Conservation (phyloP, 371 early-diverging fungal species). For the Mortierella sp. region DNA sequence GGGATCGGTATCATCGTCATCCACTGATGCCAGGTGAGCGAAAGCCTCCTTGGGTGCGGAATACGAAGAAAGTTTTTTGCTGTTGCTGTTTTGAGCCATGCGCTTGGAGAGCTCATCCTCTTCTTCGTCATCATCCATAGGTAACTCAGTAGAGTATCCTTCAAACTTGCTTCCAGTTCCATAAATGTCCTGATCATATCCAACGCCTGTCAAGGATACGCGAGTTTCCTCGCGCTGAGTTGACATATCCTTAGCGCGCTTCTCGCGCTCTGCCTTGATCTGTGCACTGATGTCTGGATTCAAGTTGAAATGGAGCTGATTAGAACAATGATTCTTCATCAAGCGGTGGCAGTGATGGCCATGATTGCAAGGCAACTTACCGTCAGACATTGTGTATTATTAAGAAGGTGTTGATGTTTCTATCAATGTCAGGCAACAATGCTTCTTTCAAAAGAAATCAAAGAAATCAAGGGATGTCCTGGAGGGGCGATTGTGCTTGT, state of each 20-base stretch:
- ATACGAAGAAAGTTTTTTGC: constrained; percentile 73
- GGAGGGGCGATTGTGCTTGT: no score
- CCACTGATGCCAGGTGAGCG: constrained; percentile 71
- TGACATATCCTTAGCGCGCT: constrained; percentile 43
- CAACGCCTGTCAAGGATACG: constrained; percentile 69
- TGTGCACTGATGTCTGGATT: constrained; percentile 57
- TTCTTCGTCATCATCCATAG: constrained; percentile 71
- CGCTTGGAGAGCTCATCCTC: constrained; percentile 58
- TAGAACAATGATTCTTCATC: background rate
- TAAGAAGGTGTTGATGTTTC: background rate
- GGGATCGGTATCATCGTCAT: constrained; percentile 75
- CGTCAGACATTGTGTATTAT: constrained; percentile 19
- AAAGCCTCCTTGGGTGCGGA: constrained; percentile 88
- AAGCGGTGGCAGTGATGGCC: background rate
- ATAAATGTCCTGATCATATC: constrained; percentile 88
- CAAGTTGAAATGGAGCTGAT: background rate
- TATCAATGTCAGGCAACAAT: background rate
- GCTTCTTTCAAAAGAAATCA: background rate
- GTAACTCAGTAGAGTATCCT: constrained; percentile 79
- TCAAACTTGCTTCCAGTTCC: constrained; percentile 75
- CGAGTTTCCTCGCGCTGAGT: constrained; percentile 58
- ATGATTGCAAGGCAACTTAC: constrained; percentile 3
- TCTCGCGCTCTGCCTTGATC: constrained; percentile 57
- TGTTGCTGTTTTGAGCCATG: constrained; percentile 60
- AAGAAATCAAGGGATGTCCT: background rate